Conservation (phyloP, 108 stramenopile genomes). For the Cyclostephanos invisitatus region DNA sequence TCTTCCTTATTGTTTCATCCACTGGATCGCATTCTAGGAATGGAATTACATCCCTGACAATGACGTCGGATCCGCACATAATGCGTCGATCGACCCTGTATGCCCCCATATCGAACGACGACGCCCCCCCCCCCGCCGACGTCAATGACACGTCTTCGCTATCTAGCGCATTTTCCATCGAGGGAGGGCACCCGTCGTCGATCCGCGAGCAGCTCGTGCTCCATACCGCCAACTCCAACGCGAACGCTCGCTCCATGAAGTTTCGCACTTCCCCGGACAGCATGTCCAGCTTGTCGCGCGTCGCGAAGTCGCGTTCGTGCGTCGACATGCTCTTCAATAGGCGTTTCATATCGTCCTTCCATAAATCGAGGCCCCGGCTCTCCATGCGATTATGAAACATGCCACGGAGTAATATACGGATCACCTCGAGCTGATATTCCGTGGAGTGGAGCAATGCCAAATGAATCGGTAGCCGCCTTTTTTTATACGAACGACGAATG, state of each 20-base stretch:
- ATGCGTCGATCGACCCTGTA: constrained; percentile 53
- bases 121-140: not conserved
- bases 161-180: constrained; percentile 31
- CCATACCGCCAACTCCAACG: constrained; percentile 64
- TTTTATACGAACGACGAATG: too few relatives aligned
- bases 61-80: constrained; percentile 61
- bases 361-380: constrained; percentile 50
- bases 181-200: constrained; percentile 10
- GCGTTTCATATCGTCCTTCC: constrained; percentile 53
- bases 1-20: constrained; percentile 40
- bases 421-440: constrained; percentile 38
- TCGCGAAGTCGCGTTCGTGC: constrained; percentile 61
- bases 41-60: constrained; percentile 59
- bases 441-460: constrained; percentile 49
- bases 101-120: constrained; percentile 18
- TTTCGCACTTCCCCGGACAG: constrained; percentile 39
- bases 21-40: constrained; percentile 66
- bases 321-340: constrained; percentile 42
- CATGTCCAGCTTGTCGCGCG: constrained; percentile 61
- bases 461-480: constrained; percentile 58
- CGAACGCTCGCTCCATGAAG: constrained; percentile 49
- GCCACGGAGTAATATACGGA: constrained; percentile 43
- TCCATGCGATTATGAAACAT: constrained; percentile 61
- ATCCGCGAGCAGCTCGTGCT: constrained; percentile 49
- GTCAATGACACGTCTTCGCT: constrained; percentile 1